phyloP scores from a whole-genome alignment of 2,329 filamentous ascomycete genomes.

The Nakataea oryzae region DNA sequence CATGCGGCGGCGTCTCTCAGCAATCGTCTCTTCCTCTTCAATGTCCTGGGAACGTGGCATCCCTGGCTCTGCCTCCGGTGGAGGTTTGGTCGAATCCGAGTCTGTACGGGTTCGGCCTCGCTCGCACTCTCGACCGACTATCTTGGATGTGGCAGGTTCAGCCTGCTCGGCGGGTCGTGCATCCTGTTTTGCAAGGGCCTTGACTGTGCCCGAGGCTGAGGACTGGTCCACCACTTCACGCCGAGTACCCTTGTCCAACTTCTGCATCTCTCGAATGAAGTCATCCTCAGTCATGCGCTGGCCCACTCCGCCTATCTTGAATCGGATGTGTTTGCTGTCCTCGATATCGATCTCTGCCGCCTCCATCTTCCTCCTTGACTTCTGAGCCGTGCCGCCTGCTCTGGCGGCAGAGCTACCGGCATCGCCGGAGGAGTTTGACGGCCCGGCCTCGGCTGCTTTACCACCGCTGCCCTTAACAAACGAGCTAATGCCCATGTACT shows the following conservation, averaged over 20 bases:
- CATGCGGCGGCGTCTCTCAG: constrained; percentile 57
- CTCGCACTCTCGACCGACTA: not conserved
- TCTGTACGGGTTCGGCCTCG: not conserved
- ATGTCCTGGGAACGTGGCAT: not conserved
- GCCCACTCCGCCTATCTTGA: constrained; percentile 65
- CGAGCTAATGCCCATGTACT: constrained; percentile 42
- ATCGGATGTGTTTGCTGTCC: constrained; percentile 64
- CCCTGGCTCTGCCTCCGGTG: not conserved
- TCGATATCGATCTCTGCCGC: constrained; percentile 35
- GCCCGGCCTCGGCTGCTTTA: constrained; percentile 18
- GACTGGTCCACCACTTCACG: constrained; percentile 43
- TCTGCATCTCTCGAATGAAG: constrained; percentile 65
- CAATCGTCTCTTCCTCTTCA: constrained; percentile 53
- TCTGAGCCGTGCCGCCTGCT: constrained; percentile 18
- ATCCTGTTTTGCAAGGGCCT: constrained; percentile 36
- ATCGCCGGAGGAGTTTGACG: constrained; percentile 14
- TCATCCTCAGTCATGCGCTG: constrained; percentile 70
- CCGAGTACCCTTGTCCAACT: constrained; percentile 57
- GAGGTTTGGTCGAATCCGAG: not conserved
- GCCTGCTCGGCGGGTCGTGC: not conserved
- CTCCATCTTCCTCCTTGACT: constrained; percentile 27
- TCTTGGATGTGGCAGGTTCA: not conserved
- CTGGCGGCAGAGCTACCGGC: constrained; percentile 16
- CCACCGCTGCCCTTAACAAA: constrained; percentile 27
- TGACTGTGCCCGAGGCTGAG: constrained; percentile 33